These are phyloP conservation scores for Aspergillus oerlinghausenensis DNA, from an alignment of 2,329 filamentous ascomycete species.

Conservation along the genomic window DNA sequence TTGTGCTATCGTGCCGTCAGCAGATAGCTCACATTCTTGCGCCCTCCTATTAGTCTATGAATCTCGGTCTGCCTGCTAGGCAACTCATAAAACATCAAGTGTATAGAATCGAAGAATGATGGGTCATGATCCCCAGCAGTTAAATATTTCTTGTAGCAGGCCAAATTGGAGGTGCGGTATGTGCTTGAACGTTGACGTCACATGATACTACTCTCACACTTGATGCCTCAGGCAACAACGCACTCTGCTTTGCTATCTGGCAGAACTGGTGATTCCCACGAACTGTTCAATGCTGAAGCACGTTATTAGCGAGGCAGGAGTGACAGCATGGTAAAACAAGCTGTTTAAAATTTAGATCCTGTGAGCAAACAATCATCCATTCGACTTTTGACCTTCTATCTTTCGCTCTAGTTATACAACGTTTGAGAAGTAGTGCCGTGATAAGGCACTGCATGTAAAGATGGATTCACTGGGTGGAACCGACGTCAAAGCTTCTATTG, in stretches of 20 bases:
- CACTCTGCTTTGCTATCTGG: not conserved
- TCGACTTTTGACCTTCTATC: not conserved
- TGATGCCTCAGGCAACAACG: not conserved
- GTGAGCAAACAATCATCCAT: not conserved
- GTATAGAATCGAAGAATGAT: not conserved
- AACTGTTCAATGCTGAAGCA: not conserved
- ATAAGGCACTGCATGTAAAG: not conserved
- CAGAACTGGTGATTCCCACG: not conserved
- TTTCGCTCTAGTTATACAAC: not conserved
- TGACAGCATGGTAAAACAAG: not conserved
- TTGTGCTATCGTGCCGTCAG: conserved; percentile 9
- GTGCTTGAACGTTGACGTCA: not conserved
- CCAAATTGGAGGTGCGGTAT: not conserved
- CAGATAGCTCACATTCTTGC: conserved; percentile 20
- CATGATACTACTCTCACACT: not conserved
- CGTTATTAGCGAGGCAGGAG: not conserved
- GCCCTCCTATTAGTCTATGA: conserved; percentile 11
- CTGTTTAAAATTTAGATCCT: not conserved
- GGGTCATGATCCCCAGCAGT: not conserved
- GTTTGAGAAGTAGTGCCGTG: not conserved
- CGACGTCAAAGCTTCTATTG: not conserved
- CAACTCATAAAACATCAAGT: not conserved
- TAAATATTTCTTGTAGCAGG: not conserved
- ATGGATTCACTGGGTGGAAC: not conserved
- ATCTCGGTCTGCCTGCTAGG: not conserved